phyloP scores from a whole-genome alignment of 495 filamentous ascomycete genomes.

The Lepraria neglecta region DNA sequence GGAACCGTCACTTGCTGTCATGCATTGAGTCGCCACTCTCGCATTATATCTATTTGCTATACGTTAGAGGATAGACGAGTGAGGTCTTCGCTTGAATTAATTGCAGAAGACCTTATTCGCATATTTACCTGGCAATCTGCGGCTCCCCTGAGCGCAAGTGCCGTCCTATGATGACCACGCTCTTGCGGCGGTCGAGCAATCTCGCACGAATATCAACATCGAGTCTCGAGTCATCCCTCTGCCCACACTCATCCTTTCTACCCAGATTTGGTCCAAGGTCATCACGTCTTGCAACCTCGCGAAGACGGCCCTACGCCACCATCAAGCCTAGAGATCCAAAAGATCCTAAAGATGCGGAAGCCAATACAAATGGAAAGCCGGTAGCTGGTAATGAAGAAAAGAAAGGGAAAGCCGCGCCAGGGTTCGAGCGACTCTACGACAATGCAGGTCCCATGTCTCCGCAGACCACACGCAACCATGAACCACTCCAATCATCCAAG shows the following conservation, averaged over 20 bases:
- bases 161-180: slow-evolving; percentile 50
- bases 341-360: slow-evolving; percentile 37
- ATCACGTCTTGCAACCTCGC: slow-evolving; percentile 42
- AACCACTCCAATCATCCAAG: slow-evolving; percentile 21
- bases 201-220: slow-evolving; percentile 56
- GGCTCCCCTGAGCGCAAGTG: neutral
- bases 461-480: slow-evolving; percentile 8
- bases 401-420: slow-evolving; percentile 38
- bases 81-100: neutral
- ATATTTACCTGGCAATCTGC: neutral
- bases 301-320: slow-evolving; percentile 51
- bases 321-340: slow-evolving; percentile 43
- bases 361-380: slow-evolving; percentile 26
- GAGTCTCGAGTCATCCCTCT: slow-evolving; percentile 42
- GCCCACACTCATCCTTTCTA: slow-evolving; percentile 37
- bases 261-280: slow-evolving; percentile 30
- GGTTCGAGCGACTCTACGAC: slow-evolving; percentile 40
- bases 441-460: slow-evolving; percentile 38
- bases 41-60: neutral
- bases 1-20: neutral
- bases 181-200: slow-evolving; percentile 60
- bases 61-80: neutral
- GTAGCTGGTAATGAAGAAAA: slow-evolving; percentile 29
- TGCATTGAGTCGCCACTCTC: neutral
- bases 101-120: neutral